A percentile compares a stretch with the other conserved stretches of the same genome.
phyloP scores from a whole-genome alignment of 2,329 filamentous ascomycete genomes.

The Cladophialophora chaetospira region DNA sequence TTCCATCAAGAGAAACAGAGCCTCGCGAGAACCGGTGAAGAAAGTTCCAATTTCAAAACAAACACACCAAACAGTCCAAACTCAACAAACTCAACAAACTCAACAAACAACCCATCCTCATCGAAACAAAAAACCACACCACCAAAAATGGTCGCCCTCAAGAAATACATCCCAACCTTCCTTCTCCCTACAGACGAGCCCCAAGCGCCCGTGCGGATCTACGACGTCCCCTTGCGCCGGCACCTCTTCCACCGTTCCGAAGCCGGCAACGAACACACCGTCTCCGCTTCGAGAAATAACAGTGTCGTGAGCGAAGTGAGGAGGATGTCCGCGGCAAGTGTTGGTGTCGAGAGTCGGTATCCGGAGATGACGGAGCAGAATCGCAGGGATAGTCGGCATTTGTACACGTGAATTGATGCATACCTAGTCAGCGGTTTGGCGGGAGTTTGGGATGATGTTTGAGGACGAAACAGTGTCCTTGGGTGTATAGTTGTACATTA shows the following conservation, averaged over 20 bases:
- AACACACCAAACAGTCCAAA: too few relatives aligned
- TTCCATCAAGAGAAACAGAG: too few relatives aligned
- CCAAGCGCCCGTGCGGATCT: constrained; percentile 19
- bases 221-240: constrained; percentile 23
- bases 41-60: too few relatives aligned
- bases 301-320: constrained; percentile 11
- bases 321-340: constrained; percentile 3
- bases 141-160: constrained; percentile 8
- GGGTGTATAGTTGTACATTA: not conserved
- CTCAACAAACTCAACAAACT: not conserved
- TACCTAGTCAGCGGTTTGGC: not conserved
- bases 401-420: not conserved
- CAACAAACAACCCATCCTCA: not conserved
- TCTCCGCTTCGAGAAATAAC: constrained; percentile 15
- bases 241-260: constrained; percentile 19
- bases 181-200: constrained; percentile 26
- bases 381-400: not conserved
- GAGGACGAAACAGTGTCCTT: not conserved
- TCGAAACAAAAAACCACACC: not conserved
- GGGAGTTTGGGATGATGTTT: not conserved
- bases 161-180: constrained; percentile 27
- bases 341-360: constrained; percentile 18
- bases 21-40: too few relatives aligned
- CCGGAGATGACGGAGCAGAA: constrained; percentile 20
- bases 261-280: constrained; percentile 17